Conservation (phyloP, 768 basidiomycete species). For the Tulasnella sp. region DNA sequence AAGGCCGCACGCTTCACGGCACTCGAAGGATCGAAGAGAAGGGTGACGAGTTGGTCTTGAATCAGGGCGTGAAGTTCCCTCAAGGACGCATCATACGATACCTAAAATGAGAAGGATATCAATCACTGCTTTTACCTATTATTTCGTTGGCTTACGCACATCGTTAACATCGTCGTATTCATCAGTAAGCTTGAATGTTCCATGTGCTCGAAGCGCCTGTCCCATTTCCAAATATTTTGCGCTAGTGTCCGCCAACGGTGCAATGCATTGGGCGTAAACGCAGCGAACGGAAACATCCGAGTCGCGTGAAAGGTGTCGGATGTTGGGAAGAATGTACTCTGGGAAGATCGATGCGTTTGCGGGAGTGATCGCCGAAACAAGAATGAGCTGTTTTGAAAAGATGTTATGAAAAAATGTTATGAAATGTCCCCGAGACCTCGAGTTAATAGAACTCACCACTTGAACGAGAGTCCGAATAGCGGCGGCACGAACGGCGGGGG, state of each 20-base stretch:
- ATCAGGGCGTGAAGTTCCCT: conserved; percentile 80
- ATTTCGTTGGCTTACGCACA: conserved; percentile 43
- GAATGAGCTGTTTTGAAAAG: conserved; percentile 43
- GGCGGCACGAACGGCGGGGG: conserved; percentile 73
- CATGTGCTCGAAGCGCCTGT: conserved; percentile 82
- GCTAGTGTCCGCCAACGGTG: conserved; percentile 79
- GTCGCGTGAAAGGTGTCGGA: conserved; percentile 76
- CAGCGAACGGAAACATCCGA: conserved; percentile 77
- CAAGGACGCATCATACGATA: conserved; percentile 84
- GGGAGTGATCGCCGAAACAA: conserved; percentile 68
- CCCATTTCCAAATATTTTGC: conserved; percentile 89
- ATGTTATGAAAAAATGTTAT: no score
- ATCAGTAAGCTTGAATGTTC: conserved; percentile 62
- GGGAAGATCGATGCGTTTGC: conserved; percentile 72
- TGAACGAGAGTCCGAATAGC: conserved; percentile 77
- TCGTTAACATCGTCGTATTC: conserved; percentile 82
- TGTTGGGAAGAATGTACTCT: conserved; percentile 92
- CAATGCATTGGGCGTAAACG: conserved; percentile 80
- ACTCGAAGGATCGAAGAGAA: conserved; percentile 84
- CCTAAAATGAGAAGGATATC: conserved; percentile 45
- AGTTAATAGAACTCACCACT: conserved; percentile 53
- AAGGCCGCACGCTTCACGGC: conserved; percentile 89
- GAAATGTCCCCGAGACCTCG: neutral
- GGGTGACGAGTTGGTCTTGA: conserved; percentile 79
- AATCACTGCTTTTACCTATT: neutral